A percentile compares a stretch with the other conserved stretches of the same genome.
Conservation (phyloP, 495 filamentous ascomycete genomes). For the Trypethelium eluteriae region DNA sequence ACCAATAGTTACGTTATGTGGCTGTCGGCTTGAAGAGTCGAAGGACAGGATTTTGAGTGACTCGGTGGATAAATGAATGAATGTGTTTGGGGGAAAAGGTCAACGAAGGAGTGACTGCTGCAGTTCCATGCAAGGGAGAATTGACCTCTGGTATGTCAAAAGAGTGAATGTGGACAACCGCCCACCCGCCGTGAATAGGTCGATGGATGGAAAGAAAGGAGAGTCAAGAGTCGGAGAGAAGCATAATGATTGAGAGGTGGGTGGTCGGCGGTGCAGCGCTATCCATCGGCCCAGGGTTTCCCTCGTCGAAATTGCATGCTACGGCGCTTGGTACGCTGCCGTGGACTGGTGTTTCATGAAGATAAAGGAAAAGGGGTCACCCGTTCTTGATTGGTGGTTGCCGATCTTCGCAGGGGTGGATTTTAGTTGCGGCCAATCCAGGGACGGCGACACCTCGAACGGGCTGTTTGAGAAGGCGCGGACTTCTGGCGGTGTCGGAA, state of each 20-base stretch:
- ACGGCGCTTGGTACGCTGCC: neutral
- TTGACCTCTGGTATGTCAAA: conserved; percentile 3
- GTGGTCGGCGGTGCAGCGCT: conserved; percentile 4
- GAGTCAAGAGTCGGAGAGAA: conserved; percentile 9
- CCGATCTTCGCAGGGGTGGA: neutral
- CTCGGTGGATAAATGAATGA: neutral
- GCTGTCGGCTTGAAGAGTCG: neutral
- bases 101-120: conserved; percentile 8
- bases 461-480: neutral
- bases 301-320: neutral
- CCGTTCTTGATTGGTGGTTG: neutral
- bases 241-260: neutral
- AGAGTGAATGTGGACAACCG: conserved; percentile 11
- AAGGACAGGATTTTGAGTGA: neutral
- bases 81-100: neutral
- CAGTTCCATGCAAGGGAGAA: conserved; percentile 3
- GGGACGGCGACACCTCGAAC: neutral
- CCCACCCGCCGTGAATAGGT: conserved; percentile 3
- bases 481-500: neutral
- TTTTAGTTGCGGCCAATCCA: neutral
- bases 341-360: conserved; percentile 1
- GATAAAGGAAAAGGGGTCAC: conserved; percentile 5
- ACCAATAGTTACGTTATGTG: neutral
- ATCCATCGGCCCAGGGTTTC: neutral
- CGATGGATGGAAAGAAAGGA: conserved; percentile 4